A percentile compares a stretch with the other conserved stretches of the same genome.
Conservation (phyloP, 257 asterid genomes). For the Nicotiana attenuata region DNA sequence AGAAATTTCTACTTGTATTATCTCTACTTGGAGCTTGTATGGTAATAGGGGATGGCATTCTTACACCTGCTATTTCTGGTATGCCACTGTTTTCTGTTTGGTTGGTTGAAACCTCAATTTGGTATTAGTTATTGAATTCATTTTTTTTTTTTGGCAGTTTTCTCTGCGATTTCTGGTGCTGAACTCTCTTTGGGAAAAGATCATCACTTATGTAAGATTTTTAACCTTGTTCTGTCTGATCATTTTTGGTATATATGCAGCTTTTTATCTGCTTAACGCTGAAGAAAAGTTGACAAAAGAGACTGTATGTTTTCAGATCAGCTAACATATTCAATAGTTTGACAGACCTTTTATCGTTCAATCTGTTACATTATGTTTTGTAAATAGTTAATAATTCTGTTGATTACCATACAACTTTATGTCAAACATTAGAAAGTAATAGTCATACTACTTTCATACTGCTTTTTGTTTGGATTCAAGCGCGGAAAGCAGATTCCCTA, state of each 20-base stretch:
- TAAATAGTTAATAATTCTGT: neutral
- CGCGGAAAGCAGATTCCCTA: too few relatives aligned
- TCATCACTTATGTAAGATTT: slow-evolving; percentile 72
- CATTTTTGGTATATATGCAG: neutral
- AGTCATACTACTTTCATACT: too few relatives aligned
- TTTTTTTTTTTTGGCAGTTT: slow-evolving; percentile 45
- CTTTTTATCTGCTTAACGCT: neutral
- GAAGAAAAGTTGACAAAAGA: neutral
- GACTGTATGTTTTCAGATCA: neutral
- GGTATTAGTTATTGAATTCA: neutral
- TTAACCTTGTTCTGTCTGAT: neutral
- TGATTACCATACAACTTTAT: too few relatives aligned
- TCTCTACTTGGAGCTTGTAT: slow-evolving; percentile 91
- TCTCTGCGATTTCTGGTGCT: slow-evolving; percentile 87
- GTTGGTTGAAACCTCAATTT: neutral
- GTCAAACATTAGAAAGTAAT: too few relatives aligned
- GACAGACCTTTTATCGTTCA: neutral
- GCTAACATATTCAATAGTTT: neutral
- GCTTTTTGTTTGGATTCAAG: too few relatives aligned
- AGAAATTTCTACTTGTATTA: slow-evolving; percentile 58
- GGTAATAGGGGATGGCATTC: slow-evolving; percentile 95
- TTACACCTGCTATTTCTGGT: slow-evolving; percentile 90
- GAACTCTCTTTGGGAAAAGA: slow-evolving; percentile 72
- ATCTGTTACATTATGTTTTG: neutral
- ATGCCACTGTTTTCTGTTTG: neutral